Evolutionary conservation across 2,329 filamentous ascomycete genomes (phyloP).

Genomic region (Karstenula rhodostoma): DNA sequence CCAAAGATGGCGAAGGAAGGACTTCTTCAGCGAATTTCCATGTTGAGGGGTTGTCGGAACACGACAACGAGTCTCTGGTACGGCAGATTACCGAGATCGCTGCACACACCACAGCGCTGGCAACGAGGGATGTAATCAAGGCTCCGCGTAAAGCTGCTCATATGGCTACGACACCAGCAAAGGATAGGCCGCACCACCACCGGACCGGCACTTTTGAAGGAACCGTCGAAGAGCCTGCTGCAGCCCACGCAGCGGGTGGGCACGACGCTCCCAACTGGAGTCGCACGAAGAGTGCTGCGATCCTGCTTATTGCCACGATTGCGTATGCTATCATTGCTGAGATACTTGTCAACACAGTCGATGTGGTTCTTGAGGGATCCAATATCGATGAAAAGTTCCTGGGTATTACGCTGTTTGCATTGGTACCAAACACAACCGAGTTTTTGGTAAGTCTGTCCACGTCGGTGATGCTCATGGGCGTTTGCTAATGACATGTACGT

Average conservation of each 20-base stretch:
- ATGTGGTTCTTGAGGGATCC: slow-evolving; percentile 90
- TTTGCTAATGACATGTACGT: slow-evolving; percentile 8
- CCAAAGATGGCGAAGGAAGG: slow-evolving; percentile 47
- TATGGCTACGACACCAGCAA: slow-evolving; percentile 46
- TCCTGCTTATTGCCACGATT: slow-evolving; percentile 86
- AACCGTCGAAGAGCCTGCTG: slow-evolving; percentile 55
- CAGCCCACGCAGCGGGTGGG: slow-evolving; percentile 62
- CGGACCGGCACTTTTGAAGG: slow-evolving; percentile 49
- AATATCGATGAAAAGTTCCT: slow-evolving; percentile 97
- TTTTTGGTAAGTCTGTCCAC: slow-evolving; percentile 74
- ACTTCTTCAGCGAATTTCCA: slow-evolving; percentile 55
- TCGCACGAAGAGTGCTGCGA: slow-evolving; percentile 85
- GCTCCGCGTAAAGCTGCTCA: slow-evolving; percentile 60
- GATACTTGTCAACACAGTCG: slow-evolving; percentile 95
- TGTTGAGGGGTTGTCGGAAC: slow-evolving; percentile 75
- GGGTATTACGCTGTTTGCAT: slow-evolving; percentile 92
- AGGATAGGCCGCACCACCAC: slow-evolving; percentile 50
- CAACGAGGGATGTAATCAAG: slow-evolving; percentile 76
- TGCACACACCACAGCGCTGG: slow-evolving; percentile 86
- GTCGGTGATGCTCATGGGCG: neutral
- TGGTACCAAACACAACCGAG: slow-evolving; percentile 98
- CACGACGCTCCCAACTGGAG: slow-evolving; percentile 99
- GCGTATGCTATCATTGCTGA: slow-evolving; percentile 97
- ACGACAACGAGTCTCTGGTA: slow-evolving; percentile 81
- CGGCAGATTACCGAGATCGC: slow-evolving; percentile 93